Evolutionary conservation across 768 basidiomycete species (phyloP).

Genomic region (Wakefieldia striispora): DNA sequence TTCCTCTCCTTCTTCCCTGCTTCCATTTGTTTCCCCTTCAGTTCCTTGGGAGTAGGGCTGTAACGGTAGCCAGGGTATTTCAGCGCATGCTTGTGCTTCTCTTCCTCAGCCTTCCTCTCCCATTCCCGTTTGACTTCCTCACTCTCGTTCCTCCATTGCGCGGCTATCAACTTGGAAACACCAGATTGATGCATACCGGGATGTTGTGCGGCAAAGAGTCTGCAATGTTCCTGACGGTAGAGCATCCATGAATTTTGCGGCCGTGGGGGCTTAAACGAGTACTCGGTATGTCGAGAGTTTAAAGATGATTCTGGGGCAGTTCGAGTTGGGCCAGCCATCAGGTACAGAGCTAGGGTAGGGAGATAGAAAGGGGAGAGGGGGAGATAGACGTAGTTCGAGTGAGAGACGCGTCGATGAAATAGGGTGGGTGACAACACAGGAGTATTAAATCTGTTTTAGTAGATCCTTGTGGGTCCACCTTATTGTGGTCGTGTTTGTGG

Average conservation of each 20-base stretch:
- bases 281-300: conserved; percentile 8
- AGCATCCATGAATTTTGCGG: conserved; percentile 85
- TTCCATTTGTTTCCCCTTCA: conserved; percentile 37
- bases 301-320: neutral
- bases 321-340: conserved; percentile 25
- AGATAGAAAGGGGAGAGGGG: conserved; percentile 11
- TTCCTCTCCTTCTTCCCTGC: conserved; percentile 47
- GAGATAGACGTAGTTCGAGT: conserved; percentile 18
- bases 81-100: conserved; percentile 49
- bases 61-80: conserved; percentile 59
- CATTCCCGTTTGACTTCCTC: conserved; percentile 47
- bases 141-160: conserved; percentile 60
- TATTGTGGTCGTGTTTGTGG: conserved; percentile 33
- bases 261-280: conserved; percentile 46
- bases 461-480: conserved; percentile 35
- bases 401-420: conserved; percentile 28
- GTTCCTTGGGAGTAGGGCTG: conserved; percentile 32
- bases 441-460: conserved; percentile 29
- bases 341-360: conserved; percentile 4
- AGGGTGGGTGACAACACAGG: conserved; percentile 14
- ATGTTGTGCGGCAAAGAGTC: conserved; percentile 18
- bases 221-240: conserved; percentile 58
- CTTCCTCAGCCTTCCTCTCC: conserved; percentile 52
- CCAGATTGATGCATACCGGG: conserved; percentile 51
- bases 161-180: conserved; percentile 61